Evolutionary conservation across 1,139 yeast species (phyloP).

Genomic region (Pichia sp.): DNA sequence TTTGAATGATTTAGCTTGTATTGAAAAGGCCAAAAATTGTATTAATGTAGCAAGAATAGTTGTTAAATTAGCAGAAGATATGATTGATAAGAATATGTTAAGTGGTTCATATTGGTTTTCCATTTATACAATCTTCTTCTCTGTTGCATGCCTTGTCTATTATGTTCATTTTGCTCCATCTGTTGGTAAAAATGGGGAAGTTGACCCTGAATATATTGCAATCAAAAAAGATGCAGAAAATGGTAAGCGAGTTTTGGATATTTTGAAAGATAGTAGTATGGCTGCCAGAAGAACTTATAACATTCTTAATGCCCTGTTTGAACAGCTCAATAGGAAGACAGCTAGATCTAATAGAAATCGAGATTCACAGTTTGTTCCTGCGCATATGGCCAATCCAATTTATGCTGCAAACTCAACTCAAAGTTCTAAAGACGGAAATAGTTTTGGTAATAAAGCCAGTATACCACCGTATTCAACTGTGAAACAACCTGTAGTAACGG

Average conservation of each 20-base stretch:
- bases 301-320: constrained; percentile 71
- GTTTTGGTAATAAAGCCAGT: not conserved
- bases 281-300: constrained; percentile 78
- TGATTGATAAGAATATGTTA: constrained; percentile 65
- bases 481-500: not conserved
- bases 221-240: constrained; percentile 72
- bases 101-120: constrained; percentile 93
- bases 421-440: no score
- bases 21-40: constrained; percentile 76
- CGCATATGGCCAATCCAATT: constrained; percentile 24
- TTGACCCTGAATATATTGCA: constrained; percentile 47
- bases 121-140: constrained; percentile 83
- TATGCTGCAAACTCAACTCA: no score
- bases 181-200: constrained; percentile 40
- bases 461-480: not conserved
- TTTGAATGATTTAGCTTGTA: constrained; percentile 40
- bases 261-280: constrained; percentile 63
- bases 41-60: constrained; percentile 80
- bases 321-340: constrained; percentile 66
- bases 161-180: constrained; percentile 69
- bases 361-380: constrained; percentile 20
- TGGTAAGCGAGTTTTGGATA: constrained; percentile 68
- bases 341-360: constrained; percentile 33
- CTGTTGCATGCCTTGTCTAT: constrained; percentile 80
- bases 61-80: constrained; percentile 74